Evolutionary conservation across 1,139 yeast species (phyloP).

Genomic region (Wickerhamomyces sp.): DNA sequence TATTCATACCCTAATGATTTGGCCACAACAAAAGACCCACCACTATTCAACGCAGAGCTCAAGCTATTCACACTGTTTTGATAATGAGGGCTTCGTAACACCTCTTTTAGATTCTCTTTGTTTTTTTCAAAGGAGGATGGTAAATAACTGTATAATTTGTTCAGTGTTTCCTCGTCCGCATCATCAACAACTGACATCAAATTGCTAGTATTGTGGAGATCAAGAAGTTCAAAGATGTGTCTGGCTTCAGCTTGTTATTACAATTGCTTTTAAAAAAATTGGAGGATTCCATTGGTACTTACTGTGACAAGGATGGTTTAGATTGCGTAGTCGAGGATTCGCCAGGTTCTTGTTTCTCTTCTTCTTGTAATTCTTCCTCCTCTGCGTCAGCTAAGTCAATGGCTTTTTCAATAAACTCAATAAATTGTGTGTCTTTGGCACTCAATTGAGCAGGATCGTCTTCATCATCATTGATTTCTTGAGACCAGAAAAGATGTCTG

Average conservation of each 20-base stretch:
- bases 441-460: constrained; percentile 51
- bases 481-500: constrained; percentile 87
- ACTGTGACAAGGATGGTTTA: constrained; percentile 8
- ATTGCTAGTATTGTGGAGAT: constrained; percentile 37
- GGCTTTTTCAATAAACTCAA: constrained; percentile 49
- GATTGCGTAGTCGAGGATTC: constrained; percentile 12
- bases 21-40: constrained; percentile 52
- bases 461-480: constrained; percentile 67
- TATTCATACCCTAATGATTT: constrained; percentile 48
- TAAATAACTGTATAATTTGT: constrained; percentile 36
- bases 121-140: constrained; percentile 43
- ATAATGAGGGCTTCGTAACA: constrained; percentile 52
- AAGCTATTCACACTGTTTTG: constrained; percentile 43
- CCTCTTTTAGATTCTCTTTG: constrained; percentile 38
- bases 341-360: constrained; percentile 22
- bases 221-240: constrained; percentile 20
- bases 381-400: constrained; percentile 40
- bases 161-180: constrained; percentile 32
- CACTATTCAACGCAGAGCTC: constrained; percentile 40
- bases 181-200: constrained; percentile 38
- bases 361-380: no score
- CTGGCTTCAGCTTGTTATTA: constrained; percentile 8
- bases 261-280: constrained; percentile 1
- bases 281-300: no score
- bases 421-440: constrained; percentile 53